Evolutionary conservation across 164 flowering plant genomes (phyloP), one percentile per base, ranked within the genome.

Genomic region (Magnolia changhungtana): DNA sequence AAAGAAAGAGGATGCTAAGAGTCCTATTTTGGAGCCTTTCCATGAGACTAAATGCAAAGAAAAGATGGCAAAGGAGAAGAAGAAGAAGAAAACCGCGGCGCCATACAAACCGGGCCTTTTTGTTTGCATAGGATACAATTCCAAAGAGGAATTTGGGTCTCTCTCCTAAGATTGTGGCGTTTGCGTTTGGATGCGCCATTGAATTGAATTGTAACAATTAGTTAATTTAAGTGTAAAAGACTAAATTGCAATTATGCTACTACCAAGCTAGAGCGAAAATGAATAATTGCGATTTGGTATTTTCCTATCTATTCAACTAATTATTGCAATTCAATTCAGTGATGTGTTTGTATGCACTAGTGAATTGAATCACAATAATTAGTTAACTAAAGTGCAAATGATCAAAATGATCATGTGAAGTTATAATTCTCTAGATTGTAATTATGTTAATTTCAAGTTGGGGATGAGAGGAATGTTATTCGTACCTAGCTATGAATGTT

Each of bases 71-170:
- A 67, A 58, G 67, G 73, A 58, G 50, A 78, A 78, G n/a, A 7
- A 50, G 19, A 76, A 78, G 50, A 73, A 71, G 76, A 71, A 72
- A 74, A 45, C 80, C 4, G 6, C 79, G 0, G 27, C 75, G 0
- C 81, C 80, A 4, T 67, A 75, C 67, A 81, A 74, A 78, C 84
- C 86, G 1, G 21, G 76, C 51, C 23, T 84, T 72, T 71, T 81
- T 63, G 71, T 80, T 14, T 87, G 89, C 77, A 29, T 82, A 72
- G 83, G 87, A 74, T 73, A 61, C 68, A 65, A 14, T 31, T 31
- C 19, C 16, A 67, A 67, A 31, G 71, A 13, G 11, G 61, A 55
- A 55, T 55, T 16, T 55, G 61, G 13, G 61, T 55, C 16, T 55
- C 61, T 13, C 61, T 55, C 61, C 13, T 16, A 55, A 10, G 61